Evolutionary conservation across 768 basidiomycete genomes (phyloP).

Genomic region (Lyophyllum shimeji): DNA sequence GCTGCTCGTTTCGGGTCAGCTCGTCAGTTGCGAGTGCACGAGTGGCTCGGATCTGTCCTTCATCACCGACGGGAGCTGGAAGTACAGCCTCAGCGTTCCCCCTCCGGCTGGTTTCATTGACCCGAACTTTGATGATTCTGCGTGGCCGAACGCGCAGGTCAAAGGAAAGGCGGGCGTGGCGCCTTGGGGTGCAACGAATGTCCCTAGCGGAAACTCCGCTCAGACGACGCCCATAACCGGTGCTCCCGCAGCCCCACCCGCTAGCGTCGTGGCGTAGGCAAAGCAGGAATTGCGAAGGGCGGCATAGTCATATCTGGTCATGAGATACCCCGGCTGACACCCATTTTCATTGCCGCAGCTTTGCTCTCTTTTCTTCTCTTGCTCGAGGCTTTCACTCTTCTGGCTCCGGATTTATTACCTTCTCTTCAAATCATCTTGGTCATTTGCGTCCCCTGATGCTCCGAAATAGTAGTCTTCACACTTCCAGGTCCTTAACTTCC

Average conservation of each 20-base stretch:
- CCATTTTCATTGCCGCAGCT: neutral
- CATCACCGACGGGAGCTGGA: constrained; percentile 23
- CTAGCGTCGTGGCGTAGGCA: neutral
- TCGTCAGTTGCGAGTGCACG: constrained; percentile 13
- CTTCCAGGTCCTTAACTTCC: no score
- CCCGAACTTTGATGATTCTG: constrained; percentile 15
- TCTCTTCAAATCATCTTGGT: no score
- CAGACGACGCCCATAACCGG: neutral
- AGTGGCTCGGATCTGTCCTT: constrained; percentile 1
- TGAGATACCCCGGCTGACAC: neutral
- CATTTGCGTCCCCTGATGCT: no score
- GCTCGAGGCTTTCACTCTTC: neutral
- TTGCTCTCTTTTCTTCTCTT: neutral
- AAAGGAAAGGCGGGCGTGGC: constrained; percentile 19
- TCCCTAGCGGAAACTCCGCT: neutral
- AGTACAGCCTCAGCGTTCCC: constrained; percentile 16
- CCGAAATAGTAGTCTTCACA: no score
- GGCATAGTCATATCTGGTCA: neutral
- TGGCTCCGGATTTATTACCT: no score
- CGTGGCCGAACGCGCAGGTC: constrained; percentile 20
- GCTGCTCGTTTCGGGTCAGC: constrained; percentile 14
- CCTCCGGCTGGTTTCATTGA: neutral
- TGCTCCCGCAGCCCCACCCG: constrained; percentile 6
- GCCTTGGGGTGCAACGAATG: constrained; percentile 19
- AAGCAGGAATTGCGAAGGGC: neutral